These are phyloP conservation scores for Trichosporon ovoides DNA, from an alignment of 1,284 basidiomycete genomes.

Conservation along the genomic window DNA sequence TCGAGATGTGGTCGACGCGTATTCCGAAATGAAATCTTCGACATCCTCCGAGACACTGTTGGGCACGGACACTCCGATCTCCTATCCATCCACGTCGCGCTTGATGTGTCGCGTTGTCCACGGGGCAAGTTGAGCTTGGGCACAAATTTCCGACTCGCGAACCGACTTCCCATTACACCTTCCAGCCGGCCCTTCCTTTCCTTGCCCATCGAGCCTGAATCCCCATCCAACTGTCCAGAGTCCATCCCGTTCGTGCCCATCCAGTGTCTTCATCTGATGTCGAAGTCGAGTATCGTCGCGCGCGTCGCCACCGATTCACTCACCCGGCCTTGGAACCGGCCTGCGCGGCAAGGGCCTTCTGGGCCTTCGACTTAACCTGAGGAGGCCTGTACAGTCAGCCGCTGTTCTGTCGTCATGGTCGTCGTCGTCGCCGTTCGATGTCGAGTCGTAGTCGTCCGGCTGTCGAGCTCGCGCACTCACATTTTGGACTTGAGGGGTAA, in stretches of 20 bases:
- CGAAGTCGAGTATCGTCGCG: neutral
- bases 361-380: conserved; percentile 48
- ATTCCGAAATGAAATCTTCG: neutral
- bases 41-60: neutral
- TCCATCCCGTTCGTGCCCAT: neutral
- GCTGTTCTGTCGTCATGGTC: neutral
- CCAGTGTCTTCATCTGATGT: neutral
- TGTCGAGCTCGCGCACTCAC: neutral
- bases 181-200: too few relatives aligned
- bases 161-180: too few relatives aligned
- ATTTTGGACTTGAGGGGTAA: conserved; percentile 5
- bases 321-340: conserved; percentile 50
- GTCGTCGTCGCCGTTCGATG: neutral
- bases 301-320: conserved; percentile 25
- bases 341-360: conserved; percentile 50
- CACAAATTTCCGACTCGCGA: too few relatives aligned
- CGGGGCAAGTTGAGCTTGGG: too few relatives aligned
- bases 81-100: too few relatives aligned
- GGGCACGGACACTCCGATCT: too few relatives aligned
- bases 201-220: too few relatives aligned
- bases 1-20: too few relatives aligned
- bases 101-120: too few relatives aligned
- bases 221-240: neutral
- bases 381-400: conserved; percentile 28
- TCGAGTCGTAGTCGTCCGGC: neutral